Evolutionary conservation across 345 rosid genomes (phyloP), one percentile per base, ranked within the genome.

Genomic region (Gossypium longicalyx): DNA sequence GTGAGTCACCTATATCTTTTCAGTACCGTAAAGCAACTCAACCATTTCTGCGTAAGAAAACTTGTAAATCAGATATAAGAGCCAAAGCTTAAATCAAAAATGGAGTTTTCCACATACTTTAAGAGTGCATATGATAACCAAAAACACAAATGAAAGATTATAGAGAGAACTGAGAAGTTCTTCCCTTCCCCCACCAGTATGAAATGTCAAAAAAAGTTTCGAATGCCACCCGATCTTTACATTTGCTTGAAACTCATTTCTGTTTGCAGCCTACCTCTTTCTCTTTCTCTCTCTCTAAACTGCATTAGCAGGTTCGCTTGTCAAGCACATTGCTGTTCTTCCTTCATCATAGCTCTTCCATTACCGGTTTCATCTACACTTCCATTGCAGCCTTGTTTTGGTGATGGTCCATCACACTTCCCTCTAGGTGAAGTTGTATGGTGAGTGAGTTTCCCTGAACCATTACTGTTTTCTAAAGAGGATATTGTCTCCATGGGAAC

Each of bases 151-250:
- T 17, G 58, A 53, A 53, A 20, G 58, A 53, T 53, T 16, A 2
- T n/a, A 52, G 9, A 53, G 58, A 53, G 58, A 53, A 45, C 48
- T 9, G 41, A 34, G 41, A 10, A 45, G 49, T 45, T 53, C 22
- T 7, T 53, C 23, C 59, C 59, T 9, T 11, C 59, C 68, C 59
- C 61, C 23, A 58, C 13, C 44, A 29, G 81, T 77, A 77, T 76
- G 54, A 44, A 74, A 79, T 79, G 77, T 80, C 74, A 17, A 53
- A 67, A 53, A 67, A 62, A 57, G 77, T 38, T 76, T 67, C 45
- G 7, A 58, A 74, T 73, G 62, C 76, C 12, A 84, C 86, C 86
- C 86, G 89, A 82, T 83, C 76, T 89, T 83, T 89, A 89, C 91
- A 89, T 78, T 84, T 86, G 87, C 77, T 77, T 82, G 77, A 17